These are phyloP conservation scores for Endotrypanum monterogeii DNA, from an alignment of 208 protist genomes.

Conservation along the genomic window DNA sequence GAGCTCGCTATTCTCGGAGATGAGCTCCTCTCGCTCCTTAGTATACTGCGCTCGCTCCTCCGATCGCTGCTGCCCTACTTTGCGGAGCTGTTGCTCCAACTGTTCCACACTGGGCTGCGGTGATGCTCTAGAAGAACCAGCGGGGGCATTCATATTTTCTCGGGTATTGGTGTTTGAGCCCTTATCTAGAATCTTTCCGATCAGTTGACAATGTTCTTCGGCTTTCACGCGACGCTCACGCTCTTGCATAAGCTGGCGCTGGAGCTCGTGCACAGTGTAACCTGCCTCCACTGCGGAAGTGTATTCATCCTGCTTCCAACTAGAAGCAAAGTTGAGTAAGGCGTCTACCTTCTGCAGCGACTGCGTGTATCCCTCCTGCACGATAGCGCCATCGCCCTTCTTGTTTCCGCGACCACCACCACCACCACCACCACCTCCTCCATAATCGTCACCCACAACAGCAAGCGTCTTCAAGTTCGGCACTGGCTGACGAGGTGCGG, in stretches of 20 bases:
- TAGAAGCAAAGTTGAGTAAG: constrained; percentile 1
- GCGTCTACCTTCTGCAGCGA: neutral
- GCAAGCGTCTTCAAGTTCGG: neutral
- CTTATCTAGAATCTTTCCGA: neutral
- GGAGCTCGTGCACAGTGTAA: constrained; percentile 7
- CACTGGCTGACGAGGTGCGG: neutral
- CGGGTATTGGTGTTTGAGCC: too few relatives aligned
- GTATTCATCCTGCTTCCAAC: neutral
- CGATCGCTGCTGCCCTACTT: constrained; percentile 5
- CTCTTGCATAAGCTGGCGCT: constrained; percentile 16
- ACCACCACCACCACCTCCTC: too few relatives aligned
- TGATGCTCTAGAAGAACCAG: neutral
- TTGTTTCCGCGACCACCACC: neutral
- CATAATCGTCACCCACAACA: too few relatives aligned
- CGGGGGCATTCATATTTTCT: neutral
- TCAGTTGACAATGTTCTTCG: constrained; percentile 3
- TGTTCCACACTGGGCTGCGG: neutral
- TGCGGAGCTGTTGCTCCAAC: constrained; percentile 18
- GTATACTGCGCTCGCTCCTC: neutral
- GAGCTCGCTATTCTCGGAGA: constrained; percentile 10
- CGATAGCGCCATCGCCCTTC: neutral
- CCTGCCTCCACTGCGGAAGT: neutral
- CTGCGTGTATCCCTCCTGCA: too few relatives aligned
- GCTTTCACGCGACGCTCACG: constrained; percentile 10
- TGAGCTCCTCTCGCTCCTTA: neutral